Percentiles rank a stretch among this genome's conserved stretches.
These are phyloP conservation scores for Annulohypoxylon nitens DNA, from an alignment of 495 filamentous ascomycete genomes.

Conservation along the genomic window DNA sequence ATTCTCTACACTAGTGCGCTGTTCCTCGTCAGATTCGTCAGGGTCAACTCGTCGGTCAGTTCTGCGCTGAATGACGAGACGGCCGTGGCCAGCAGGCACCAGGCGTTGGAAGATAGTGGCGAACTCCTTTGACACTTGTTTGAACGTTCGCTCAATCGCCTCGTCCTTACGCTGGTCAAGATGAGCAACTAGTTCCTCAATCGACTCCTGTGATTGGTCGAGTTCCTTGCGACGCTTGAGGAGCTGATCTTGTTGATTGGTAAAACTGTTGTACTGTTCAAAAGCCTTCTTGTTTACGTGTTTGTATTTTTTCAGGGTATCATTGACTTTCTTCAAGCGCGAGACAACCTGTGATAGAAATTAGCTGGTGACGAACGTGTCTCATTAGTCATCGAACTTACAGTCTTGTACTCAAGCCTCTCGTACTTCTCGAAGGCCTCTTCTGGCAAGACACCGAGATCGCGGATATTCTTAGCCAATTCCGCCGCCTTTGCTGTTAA, in stretches of 20 bases:
- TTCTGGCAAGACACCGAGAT: constrained; percentile 92
- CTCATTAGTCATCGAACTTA: constrained; percentile 51
- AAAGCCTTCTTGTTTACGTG: constrained; percentile 99
- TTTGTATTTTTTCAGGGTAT: constrained; percentile 93
- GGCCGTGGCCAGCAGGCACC: constrained; percentile 91
- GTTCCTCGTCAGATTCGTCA: constrained; percentile 77
- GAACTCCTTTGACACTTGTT: constrained; percentile 95
- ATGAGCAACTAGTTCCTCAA: constrained; percentile 89
- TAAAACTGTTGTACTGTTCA: constrained; percentile 98
- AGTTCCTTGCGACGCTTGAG: constrained; percentile 86
- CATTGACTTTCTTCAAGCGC: constrained; percentile 91
- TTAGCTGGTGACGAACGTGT: constrained; percentile 16
- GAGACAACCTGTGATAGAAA: constrained; percentile 73
- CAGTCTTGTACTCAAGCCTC: constrained; percentile 79
- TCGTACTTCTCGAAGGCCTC: constrained; percentile 94
- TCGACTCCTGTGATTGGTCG: constrained; percentile 82
- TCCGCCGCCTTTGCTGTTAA: constrained; percentile 81
- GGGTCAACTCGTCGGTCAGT: constrained; percentile 74
- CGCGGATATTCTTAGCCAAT: constrained; percentile 87
- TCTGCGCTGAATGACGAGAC: constrained; percentile 92
- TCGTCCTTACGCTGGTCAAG: constrained; percentile 97
- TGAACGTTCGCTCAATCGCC: constrained; percentile 97
- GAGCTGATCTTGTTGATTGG: constrained; percentile 86
- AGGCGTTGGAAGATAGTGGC: constrained; percentile 92
- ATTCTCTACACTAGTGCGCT: constrained; percentile 84